Evolutionary conservation across 257 asterid species (phyloP), one percentile per base, ranked within the genome.

Genomic region (Thymus mandschuricus): DNA sequence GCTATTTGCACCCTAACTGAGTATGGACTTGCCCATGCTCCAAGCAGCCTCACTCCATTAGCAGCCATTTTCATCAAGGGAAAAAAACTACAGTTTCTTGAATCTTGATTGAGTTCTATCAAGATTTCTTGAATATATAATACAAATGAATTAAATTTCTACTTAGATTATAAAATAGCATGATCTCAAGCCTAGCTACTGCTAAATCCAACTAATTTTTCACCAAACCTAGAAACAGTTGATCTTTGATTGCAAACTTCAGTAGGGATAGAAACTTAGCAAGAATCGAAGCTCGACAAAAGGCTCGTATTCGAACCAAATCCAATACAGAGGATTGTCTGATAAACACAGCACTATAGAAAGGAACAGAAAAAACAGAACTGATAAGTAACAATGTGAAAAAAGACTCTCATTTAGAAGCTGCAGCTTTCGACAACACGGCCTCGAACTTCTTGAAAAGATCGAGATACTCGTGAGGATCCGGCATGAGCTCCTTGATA

Each of bases 21-120:
- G 54, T 1, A 77, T 12, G 85, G 87, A 27, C 85, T 82, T 46
- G 66, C 57, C 72, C 75, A 69, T 44, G 81, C 27, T 43, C 86
- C 86, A 15, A 78, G 74, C 30, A 81, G 27, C 61, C 67, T 48
- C 41, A 75, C 81, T 52, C 51, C 62, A 55, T 41, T 68, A 46
- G 31, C 48, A 43, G 76, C 76, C 80, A 75, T 49, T 60, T 31
- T 60, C 41, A 8, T 56, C 60, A 76, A 64, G 44, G 21, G 21
- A 21, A 21, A 21, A 65, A 63, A 44, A 46, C 15, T 70, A 6
- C 40, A 52, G 41, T 34, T 27, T 10, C 62, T 71, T 71, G 76
- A 38, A 21, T 38, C 21, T 21, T 21, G 21, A 21, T 21, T 21
- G 21, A 21, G 12, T 5, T 46, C 6, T 8, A 4, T 6, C 15